These are phyloP conservation scores for Sphaerulina vaccinii DNA, from an alignment of 2,329 filamentous ascomycete species.

Conservation along the genomic window DNA sequence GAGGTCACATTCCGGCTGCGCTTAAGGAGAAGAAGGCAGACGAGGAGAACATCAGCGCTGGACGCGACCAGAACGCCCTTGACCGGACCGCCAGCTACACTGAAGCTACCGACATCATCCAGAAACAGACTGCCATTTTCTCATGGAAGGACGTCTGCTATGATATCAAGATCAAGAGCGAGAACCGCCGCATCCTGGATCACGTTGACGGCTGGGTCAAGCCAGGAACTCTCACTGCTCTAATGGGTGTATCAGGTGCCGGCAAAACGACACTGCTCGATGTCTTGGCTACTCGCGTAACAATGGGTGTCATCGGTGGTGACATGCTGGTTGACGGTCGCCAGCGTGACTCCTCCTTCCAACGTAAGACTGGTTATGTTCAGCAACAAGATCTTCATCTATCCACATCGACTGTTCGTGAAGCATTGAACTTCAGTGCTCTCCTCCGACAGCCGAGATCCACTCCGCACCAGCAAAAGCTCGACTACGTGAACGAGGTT, in stretches of 20 bases:
- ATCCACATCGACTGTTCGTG: constrained; percentile 79
- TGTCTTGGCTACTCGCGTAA: constrained; percentile 78
- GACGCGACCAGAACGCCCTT: constrained; percentile 18
- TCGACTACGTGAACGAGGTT: constrained; percentile 84
- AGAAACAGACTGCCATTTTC: constrained; percentile 73
- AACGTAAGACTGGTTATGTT: constrained; percentile 88
- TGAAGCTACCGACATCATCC: constrained; percentile 48
- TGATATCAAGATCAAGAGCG: constrained; percentile 74
- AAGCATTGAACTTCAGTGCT: constrained; percentile 83
- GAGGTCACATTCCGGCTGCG: constrained; percentile 48
- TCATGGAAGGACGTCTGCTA: constrained; percentile 84
- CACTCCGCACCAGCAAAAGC: constrained; percentile 71
- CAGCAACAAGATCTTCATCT: constrained; percentile 92
- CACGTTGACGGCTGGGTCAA: constrained; percentile 92
- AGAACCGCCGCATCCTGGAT: constrained; percentile 73
- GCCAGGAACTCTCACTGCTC: constrained; percentile 81
- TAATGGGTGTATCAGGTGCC: constrained; percentile 92
- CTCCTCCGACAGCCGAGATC: constrained; percentile 77
- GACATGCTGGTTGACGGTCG: constrained; percentile 81
- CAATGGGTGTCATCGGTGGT: constrained; percentile 84
- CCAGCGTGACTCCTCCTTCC: constrained; percentile 76
- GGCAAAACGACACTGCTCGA: constrained; percentile 91
- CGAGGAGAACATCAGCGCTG: constrained; percentile 33
- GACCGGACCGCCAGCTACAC: constrained; percentile 40
- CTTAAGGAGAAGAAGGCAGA: constrained; percentile 50